Evolutionary conservation across 805 yeast species (phyloP), one percentile per base, ranked within the genome.

Genomic region (Lipomyces sp.): DNA sequence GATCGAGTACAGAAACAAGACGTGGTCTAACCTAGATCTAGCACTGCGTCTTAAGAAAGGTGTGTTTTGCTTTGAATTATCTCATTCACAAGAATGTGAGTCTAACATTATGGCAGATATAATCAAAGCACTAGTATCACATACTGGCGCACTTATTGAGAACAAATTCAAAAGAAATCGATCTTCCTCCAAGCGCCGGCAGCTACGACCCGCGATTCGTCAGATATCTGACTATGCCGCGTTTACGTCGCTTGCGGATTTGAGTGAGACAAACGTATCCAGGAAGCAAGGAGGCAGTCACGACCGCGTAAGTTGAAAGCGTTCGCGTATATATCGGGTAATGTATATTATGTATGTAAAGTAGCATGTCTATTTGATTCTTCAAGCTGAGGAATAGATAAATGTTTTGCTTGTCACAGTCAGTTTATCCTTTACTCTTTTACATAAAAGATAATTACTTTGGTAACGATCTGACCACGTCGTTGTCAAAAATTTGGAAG

Each of bases 21-120:
- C 89, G 3, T 88, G 96, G 90, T 86, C 92, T 0, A 80, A 85
- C 59, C 80, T 86, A 62, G 98, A 93, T 71, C 78, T 93, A 53
- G 80, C 88, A 1, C 73, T 83, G 72, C 82, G 84, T 37, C 73
- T 93, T 63, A 87, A 88, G 75, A 88, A 86, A 73, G 87, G 86
- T 73, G 59, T 51, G 72, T 55, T 32, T 18, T 37, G 18, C 48
- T 15, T 42, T 42, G 39, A 37, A 37, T 18, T 37, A 10, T 35
- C 13, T 24, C 55, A 8, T 7, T 24, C 30, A 10, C 18, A 10
- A 5, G 42, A 50, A 15, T 11, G 34, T n/a, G 30, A 37, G 32
- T 34, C 33, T 10, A 29, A 32, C 24, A 32, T 57, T 62, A 39
- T 55, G 42, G 2, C 33, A 66, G 79, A 80, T 65, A 74, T 80